Evolutionary conservation across 2,329 filamentous ascomycete genomes (phyloP), one percentile per base, ranked within the genome.

Genomic region (Pseudocercospora pini-densiflorae): DNA sequence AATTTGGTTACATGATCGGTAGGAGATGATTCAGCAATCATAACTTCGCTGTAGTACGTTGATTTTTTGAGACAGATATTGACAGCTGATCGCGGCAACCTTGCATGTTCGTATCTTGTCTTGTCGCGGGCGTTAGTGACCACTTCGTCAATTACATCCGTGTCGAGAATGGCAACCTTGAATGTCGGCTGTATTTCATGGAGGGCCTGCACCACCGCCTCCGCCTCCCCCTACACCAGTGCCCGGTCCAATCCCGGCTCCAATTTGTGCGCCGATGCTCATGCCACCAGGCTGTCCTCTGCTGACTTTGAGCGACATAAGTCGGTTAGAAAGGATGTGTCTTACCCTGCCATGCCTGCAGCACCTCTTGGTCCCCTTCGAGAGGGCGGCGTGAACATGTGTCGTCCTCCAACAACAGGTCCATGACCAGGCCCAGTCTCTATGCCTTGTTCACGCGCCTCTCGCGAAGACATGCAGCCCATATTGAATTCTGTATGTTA

Each of bases 181-280:
- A 40, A 40, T 14, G 16, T n/a, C 36, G 36, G 5, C 16, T 40
- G 16, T 40, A 40, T 3, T 40, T 31, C 16, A 40, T n/a, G 49
- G 47, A 36, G 43, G 43, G n/a, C 43, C 47, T 3, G n/a, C 45
- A 24, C 59, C 59, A 16, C 36, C 21, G 23, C 45, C 45, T 19
- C 59, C 59, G 23, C 36, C 21, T 23, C 45, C 45, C 12, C 45
- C 59, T 23, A 51, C 40, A 6, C 59, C 59, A 5, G 43, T 27
- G 9, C 59, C 47, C 4, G 31, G 12, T 9, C 59, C 47, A 36
- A 62, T 33, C 3, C 59, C 59, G 9, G 59, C 59, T 23, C 47
- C 59, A 2, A 54, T 54, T 5, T 62, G 59, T 27, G 59, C 59
- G 5, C 59, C 47, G 5, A 54, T 54, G 59, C 59, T 62, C 59